A percentile compares a stretch with the other conserved stretches of the same genome.
Conservation (phyloP, 306 rosid genomes). For the Gillenia trifoliata region DNA sequence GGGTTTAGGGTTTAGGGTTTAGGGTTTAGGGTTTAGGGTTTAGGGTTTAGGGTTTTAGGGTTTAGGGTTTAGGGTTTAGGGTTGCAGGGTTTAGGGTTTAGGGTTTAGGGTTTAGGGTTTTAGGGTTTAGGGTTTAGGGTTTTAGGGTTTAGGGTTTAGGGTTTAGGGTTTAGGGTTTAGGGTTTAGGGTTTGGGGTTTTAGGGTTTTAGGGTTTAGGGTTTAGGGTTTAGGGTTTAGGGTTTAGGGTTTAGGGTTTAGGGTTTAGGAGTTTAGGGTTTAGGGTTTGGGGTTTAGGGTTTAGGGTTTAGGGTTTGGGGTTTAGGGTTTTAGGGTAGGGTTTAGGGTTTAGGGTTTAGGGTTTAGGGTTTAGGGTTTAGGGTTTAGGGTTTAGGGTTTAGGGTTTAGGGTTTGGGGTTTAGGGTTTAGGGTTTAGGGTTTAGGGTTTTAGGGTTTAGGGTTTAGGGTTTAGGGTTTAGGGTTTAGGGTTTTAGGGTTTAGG, state of each 20-base stretch:
- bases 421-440: constrained; percentile 12
- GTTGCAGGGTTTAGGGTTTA: constrained; percentile 13
- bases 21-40: constrained; percentile 21
- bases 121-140: constrained; percentile 13
- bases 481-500: constrained; percentile 11
- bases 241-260: constrained; percentile 1
- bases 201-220: not conserved
- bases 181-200: constrained; percentile 14
- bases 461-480: constrained; percentile 25
- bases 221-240: constrained; percentile 4
- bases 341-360: constrained; percentile 14
- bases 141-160: constrained; percentile 14
- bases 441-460: constrained; percentile 17
- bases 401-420: constrained; percentile 19
- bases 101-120: constrained; percentile 13
- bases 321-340: constrained; percentile 1
- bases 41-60: constrained; percentile 6
- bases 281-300: not conserved
- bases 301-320: not conserved
- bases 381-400: constrained; percentile 19
- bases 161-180: constrained; percentile 9
- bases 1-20: constrained; percentile 28
- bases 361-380: constrained; percentile 13
- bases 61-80: constrained; percentile 14
- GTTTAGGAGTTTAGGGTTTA: not conserved